A percentile compares a stretch with the other conserved stretches of the same genome.
Conservation (phyloP, 1,284 basidiomycete species). For the Moesziomyces antarcticus region DNA sequence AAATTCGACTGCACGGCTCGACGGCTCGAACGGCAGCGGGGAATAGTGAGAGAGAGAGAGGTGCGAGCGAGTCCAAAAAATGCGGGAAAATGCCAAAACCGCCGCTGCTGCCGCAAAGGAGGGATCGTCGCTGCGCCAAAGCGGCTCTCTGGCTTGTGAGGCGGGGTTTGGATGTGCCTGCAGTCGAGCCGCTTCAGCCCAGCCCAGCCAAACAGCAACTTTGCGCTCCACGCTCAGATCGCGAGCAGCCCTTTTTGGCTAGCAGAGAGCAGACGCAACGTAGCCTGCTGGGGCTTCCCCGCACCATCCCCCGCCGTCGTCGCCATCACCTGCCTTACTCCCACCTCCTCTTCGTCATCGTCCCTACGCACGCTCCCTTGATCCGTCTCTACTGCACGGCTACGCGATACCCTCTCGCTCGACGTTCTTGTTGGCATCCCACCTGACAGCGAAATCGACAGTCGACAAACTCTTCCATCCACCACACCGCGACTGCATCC, state of each 20-base stretch:
- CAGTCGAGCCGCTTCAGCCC: slow-evolving; percentile 1
- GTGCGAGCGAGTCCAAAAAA: too few species aligned
- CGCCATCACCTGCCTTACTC: neutral
- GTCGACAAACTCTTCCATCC: too few species aligned
- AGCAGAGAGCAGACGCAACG: neutral
- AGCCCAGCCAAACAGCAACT: slow-evolving; percentile 7
- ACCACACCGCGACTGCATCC: too few species aligned
- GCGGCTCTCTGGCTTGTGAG: neutral
- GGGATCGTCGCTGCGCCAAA: slow-evolving; percentile 11
- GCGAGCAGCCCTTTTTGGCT: neutral
- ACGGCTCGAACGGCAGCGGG: slow-evolving; percentile 8
- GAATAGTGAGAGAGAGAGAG: slow-evolving; percentile 4
- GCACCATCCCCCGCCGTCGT: slow-evolving; percentile 7
- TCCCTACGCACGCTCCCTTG: neutral
- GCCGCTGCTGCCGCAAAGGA: neutral
- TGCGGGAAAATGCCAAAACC: too few species aligned
- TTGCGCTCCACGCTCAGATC: neutral
- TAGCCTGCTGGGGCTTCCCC: slow-evolving; percentile 3
- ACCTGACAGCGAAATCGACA: too few species aligned
- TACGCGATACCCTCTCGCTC: too few species aligned
- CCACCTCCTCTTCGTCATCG: neutral
- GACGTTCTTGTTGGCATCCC: too few species aligned
- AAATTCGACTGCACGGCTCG: too few species aligned
- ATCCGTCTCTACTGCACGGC: neutral
- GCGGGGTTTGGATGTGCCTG: slow-evolving; percentile 5